A percentile compares a stretch with the other conserved stretches of the same genome.
These are phyloP conservation scores for Cytospora schulzeri DNA, from an alignment of 2,329 filamentous ascomycete species.

Conservation along the genomic window DNA sequence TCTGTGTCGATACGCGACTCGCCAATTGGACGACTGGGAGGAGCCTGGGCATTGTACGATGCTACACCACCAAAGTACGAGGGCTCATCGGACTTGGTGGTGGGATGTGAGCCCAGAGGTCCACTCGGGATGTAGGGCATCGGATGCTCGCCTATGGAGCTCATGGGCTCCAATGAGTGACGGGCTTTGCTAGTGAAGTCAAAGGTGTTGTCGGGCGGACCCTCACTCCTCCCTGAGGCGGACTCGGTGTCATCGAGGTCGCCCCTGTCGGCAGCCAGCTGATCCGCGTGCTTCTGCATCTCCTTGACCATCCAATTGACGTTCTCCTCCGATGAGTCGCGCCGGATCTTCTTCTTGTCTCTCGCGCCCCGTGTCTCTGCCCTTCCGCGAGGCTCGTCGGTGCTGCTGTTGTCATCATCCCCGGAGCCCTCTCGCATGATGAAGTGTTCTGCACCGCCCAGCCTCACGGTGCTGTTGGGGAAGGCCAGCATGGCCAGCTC, in stretches of 20 bases:
- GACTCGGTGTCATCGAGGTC: slow-evolving; percentile 35
- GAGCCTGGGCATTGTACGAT: slow-evolving; percentile 22
- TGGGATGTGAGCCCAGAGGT: slow-evolving; percentile 31
- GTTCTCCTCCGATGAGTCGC: slow-evolving; percentile 64
- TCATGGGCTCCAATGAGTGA: slow-evolving; percentile 32
- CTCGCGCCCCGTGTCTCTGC: slow-evolving; percentile 32
- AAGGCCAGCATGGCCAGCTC: slow-evolving; percentile 77
- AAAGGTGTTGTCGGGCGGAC: slow-evolving; percentile 40
- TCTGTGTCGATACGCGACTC: slow-evolving; percentile 38
- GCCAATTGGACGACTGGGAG: slow-evolving; percentile 33
- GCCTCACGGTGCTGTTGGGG: slow-evolving; percentile 69
- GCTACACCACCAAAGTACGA: slow-evolving; percentile 18
- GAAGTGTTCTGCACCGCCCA: slow-evolving; percentile 73
- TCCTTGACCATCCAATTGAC: slow-evolving; percentile 75
- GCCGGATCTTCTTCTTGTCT: slow-evolving; percentile 42
- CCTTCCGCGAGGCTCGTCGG: slow-evolving; percentile 37
- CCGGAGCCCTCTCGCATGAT: slow-evolving; percentile 66
- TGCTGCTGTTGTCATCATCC: slow-evolving; percentile 49
- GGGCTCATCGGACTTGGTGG: slow-evolving; percentile 17
- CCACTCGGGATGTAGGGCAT: slow-evolving; percentile 26
- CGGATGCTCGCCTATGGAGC: slow-evolving; percentile 37
- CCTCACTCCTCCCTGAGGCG: slow-evolving; percentile 40
- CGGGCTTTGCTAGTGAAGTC: slow-evolving; percentile 36
- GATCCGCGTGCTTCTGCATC: slow-evolving; percentile 76
- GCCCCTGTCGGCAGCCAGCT: slow-evolving; percentile 49